Percentiles rank a stretch among this genome's conserved stretches.
Conservation (phyloP, 192 early-diverging fungal genomes). For the Coemansia sp. region DNA sequence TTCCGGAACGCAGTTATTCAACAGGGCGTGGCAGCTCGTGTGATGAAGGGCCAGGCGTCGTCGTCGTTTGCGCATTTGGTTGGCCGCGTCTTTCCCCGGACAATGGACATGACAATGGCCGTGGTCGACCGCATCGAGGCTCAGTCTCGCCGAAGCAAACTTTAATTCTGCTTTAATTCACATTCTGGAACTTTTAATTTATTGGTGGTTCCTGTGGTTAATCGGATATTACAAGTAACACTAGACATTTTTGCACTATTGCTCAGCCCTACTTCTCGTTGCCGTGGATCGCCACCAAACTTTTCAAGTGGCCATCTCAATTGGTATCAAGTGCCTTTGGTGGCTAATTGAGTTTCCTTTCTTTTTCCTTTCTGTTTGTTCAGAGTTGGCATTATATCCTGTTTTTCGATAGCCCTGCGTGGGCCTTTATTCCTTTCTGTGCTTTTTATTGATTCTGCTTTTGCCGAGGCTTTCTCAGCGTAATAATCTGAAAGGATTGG, state of each 20-base stretch:
- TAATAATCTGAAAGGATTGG: no score
- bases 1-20: slow-evolving; percentile 82
- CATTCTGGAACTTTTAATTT: no score
- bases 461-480: no score
- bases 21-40: slow-evolving; percentile 89
- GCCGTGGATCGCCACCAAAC: no score
- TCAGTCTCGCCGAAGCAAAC: slow-evolving; percentile 29
- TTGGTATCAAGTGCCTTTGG: background rate
- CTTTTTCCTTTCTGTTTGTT: slow-evolving; percentile 7
- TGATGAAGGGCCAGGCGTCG: slow-evolving; percentile 83
- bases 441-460: background rate
- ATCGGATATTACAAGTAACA: no score
- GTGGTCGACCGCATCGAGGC: slow-evolving; percentile 56
- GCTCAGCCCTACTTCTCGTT: no score
- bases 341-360: slow-evolving; percentile 1
- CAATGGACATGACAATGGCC: slow-evolving; percentile 57
- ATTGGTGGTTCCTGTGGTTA: no score
- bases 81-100: slow-evolving; percentile 37
- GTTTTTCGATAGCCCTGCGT: background rate
- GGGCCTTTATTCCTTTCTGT: background rate
- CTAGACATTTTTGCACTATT: no score
- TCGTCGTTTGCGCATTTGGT: slow-evolving; percentile 61
- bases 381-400: background rate
- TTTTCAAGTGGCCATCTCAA: no score
- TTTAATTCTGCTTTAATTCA: slow-evolving; percentile 11